Base-by-base conservation (phyloP, 1,139 yeast genomes). In the Fermentozyma sake region DNA sequence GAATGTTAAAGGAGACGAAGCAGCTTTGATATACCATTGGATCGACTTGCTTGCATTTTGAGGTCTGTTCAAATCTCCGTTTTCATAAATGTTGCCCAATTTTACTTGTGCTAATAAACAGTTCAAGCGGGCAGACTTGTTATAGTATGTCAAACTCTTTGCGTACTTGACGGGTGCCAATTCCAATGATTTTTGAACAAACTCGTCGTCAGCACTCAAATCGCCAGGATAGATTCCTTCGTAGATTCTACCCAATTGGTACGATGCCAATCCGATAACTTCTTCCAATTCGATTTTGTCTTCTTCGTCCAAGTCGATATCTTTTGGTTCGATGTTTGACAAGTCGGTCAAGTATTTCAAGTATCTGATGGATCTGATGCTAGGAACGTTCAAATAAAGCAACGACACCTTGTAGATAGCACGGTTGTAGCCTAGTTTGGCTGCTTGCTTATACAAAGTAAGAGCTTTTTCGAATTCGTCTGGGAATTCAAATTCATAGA, bases 1-100 rank as follows among this genome's bases (percentile, higher is more conserved):
- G 38, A 70, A 62, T 14, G 58, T 50, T 21, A 65, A 47, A 10
- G 68, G 67, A n/a, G 68, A 61, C 10, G 59, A 68, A 0, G 94
- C 87, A 1, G 95, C 91, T 41, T 79, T 74, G 33, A 81, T 68
- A 56, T 85, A 91, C 96, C 97, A 91, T 27, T 87, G 91, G 32
- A 91, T 76, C 4, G 94, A 80, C 46, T 81, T 78, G 42, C 69
- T 68, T 10, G 95, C 74, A 46, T 84, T 85, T 12, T 72, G 62
- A 5, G 67, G 63, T 33, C 89, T 69, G 20, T 80, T 77, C 33
- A 81, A 63, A 32, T 79, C 83, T 4, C 97, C 98, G 45, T 74
- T 76, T 52, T 91, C 96, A 54, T 86, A 87, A 28, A 87, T 81
- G 44, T 78, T 76, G 4, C 96, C 98, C 26, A 91, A 63, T 39